Evolutionary conservation across 83 land plant species (phyloP), one percentile per base, ranked within the genome.

Genomic region (Picea abies): DNA sequence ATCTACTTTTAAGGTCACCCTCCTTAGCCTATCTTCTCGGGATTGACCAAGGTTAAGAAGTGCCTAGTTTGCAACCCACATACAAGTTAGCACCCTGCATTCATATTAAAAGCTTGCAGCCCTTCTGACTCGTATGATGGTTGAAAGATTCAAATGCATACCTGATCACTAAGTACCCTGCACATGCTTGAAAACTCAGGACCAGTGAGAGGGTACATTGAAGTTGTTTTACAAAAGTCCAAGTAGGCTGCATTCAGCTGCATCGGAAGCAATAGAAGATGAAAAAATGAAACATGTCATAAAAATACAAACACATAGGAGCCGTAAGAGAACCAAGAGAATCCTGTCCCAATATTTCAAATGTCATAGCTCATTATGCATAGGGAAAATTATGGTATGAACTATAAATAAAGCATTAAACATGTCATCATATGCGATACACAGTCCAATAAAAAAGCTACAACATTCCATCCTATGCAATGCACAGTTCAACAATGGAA

Each of bases 81-180:
- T 76, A 37, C 19, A n/a, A 60, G 23, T 25, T 63, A 41, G 26
- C 63, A 68, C 71, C 23, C 15, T 25, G 61, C 14, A 35, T 22
- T 70, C 15, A 71, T 22, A 26, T 5, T 44, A 60, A n/a, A 68
- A 22, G 17, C 35, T 37, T 5, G 75, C 39, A 19, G 58, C 81
- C 49, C 49, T 65, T 63, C 11, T 39, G 2, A 16, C 32, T 16
- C 58, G 6, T 78, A 64, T 2, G 12, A 68, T 71, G 5, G 39
- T 75, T 10, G 47, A 16, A 58, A 29, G 3, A 2, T 26, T 39
- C 19, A n/a, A 79, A 64, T 29, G 5, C 41, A 78, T 78, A 93
- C 93, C 95, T 93, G 95, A 65, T 93, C 95, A 47, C 70, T 64
- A 47, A 93, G 91, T 80, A 88, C 91, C 37, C 85, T 81, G 79